phyloP scores from a whole-genome alignment of 108 stramenopile species.

The Pelagomonas calceolata region DNA sequence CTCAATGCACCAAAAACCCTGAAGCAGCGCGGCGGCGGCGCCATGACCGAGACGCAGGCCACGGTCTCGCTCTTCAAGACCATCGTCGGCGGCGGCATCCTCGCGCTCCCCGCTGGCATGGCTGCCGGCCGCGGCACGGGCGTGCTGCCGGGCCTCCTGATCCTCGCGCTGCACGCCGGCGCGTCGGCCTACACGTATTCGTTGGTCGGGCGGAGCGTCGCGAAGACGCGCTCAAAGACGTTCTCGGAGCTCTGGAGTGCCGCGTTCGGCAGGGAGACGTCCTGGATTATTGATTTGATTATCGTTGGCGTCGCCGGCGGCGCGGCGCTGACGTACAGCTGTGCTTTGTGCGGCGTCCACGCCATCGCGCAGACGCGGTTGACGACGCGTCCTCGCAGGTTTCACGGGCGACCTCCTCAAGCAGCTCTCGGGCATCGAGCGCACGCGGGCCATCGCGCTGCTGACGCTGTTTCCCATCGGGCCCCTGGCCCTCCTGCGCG shows the following conservation, averaged over 20 bases:
- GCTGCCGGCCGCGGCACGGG: slow-evolving; percentile 20
- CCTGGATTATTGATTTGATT: slow-evolving; percentile 37
- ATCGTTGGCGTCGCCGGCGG: slow-evolving; percentile 35
- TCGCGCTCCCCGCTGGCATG: slow-evolving; percentile 39
- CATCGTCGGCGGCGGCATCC: slow-evolving; percentile 49
- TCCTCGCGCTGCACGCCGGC: slow-evolving; percentile 23
- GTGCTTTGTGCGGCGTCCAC: too few species aligned
- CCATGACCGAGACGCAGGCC: too few species aligned
- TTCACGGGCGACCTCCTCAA: too few species aligned
- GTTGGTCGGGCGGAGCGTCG: slow-evolving; percentile 42
- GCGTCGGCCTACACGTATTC: slow-evolving; percentile 33
- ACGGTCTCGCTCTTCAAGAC: slow-evolving; percentile 38
- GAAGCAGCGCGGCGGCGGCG: too few species aligned
- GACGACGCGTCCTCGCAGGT: too few species aligned
- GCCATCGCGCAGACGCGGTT: too few species aligned
- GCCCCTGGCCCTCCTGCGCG: too few species aligned
- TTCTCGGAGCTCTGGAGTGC: too few species aligned
- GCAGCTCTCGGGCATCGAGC: too few species aligned
- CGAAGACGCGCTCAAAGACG: slow-evolving; percentile 18
- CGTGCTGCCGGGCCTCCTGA: slow-evolving; percentile 29
- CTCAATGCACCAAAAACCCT: too few species aligned
- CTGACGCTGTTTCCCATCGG: too few species aligned
- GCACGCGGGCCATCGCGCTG: too few species aligned
- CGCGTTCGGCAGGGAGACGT: slow-evolving; percentile 5
- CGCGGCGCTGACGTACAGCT: slow-evolving; percentile 24